Evolutionary conservation across 164 flowering plant genomes (phyloP).

Genomic region (Tetrastigma voinierianum): DNA sequence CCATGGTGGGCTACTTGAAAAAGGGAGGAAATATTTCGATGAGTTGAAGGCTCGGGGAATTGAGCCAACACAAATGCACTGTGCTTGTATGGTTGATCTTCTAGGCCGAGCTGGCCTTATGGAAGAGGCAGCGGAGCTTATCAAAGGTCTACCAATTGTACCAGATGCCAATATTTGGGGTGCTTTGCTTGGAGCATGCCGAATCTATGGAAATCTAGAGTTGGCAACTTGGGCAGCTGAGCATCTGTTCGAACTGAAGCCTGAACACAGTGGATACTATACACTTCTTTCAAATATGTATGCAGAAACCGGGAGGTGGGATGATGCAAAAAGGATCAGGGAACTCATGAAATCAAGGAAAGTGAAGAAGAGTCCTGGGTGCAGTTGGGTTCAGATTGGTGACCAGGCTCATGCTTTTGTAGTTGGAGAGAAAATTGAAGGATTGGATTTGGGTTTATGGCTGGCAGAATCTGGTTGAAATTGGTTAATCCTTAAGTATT

Average conservation of each 20-base stretch:
- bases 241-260: conserved; percentile 24
- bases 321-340: conserved; percentile 23
- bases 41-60: conserved; percentile 15
- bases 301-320: conserved; percentile 33
- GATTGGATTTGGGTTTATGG: conserved; percentile 7
- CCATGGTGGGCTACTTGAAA: conserved; percentile 31
- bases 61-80: conserved; percentile 23
- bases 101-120: conserved; percentile 34
- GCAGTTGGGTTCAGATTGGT: conserved; percentile 26
- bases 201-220: conserved; percentile 27
- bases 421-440: conserved; percentile 17
- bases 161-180: conserved; percentile 29
- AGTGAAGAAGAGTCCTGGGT: conserved; percentile 26
- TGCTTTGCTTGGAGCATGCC: conserved; percentile 33
- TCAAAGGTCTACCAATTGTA: conserved; percentile 15
- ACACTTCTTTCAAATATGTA: conserved; percentile 29
- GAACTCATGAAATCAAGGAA: conserved; percentile 27
- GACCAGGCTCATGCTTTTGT: conserved; percentile 24
- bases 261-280: conserved; percentile 26
- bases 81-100: conserved; percentile 34
- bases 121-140: conserved; percentile 25
- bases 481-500: not conserved
- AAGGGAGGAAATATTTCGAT: conserved; percentile 23
- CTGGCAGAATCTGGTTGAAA: conserved; percentile 7
- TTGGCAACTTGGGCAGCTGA: conserved; percentile 29